Base-by-base conservation (phyloP, 116 monocot genomes). In the Zostera marina region DNA sequence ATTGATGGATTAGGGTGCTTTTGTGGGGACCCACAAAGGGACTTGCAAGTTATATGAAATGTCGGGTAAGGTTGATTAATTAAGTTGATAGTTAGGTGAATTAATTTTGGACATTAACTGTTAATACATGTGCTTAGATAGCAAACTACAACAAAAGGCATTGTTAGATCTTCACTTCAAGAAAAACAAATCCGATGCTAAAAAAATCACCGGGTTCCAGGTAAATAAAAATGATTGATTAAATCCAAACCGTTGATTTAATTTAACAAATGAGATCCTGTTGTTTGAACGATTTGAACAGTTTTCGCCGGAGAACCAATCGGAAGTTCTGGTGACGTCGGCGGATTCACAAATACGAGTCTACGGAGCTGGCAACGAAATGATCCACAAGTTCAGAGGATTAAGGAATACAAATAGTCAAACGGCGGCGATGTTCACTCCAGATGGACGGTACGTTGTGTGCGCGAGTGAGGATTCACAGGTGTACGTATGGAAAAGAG, bases 131-230 rank as follows among this genome's bases (percentile, higher is more conserved):
- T n/a, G n/a, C n/a, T 13, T n/a, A 94, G 94, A 77, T 54, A 56
- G 75, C 40, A 94, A 84, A 56, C 88, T 94, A 39, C 53, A 58
- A 58, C 88, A 79, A 64, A 70, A 76, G 64, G 65, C 73, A 42
- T 85, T 82, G 62, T 66, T 88, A 54, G 88, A 84, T 52, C 67
- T 88, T 20, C 56, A 68, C n/a, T 73, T 57, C 65, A 88, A 88
- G 63, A 93, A 84, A 70, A 70, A 66, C 71, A 94, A 88, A 67
- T 68, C 77, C 11, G 63, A 71, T 63, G 75, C 82, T 25, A 94
- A 94, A 67, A 94, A 94, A 47, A 84, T 94, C 47, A 94, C 88
- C 9, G 94, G 94, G 4, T 82, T 94, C 72, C 88, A 94, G 88
- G 94, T 88, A 77, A 32, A 17, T 48, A 1, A 8, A 21, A 20